Evolutionary conservation across 2,329 filamentous ascomycete genomes (phyloP).

Genomic region (Aspergillus intermedius): DNA sequence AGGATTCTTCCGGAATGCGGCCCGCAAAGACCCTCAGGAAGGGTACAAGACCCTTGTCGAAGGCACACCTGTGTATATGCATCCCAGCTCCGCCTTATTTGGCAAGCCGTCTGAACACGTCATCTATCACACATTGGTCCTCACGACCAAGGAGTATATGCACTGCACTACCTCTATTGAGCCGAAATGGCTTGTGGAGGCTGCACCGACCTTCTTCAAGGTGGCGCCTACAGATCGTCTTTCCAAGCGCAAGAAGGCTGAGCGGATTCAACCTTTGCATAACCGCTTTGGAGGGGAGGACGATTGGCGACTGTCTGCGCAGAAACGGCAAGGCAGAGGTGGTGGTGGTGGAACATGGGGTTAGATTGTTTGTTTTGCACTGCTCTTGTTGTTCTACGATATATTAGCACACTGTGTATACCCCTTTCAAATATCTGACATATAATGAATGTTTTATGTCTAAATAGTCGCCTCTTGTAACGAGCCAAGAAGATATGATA

Average conservation of each 20-base stretch:
- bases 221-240: slow-evolving; percentile 80
- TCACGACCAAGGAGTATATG: slow-evolving; percentile 87
- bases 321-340: slow-evolving; percentile 74
- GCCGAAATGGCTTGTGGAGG: slow-evolving; percentile 88
- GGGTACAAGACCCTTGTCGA: slow-evolving; percentile 97
- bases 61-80: slow-evolving; percentile 88
- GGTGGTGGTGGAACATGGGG: slow-evolving; percentile 92
- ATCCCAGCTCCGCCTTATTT: slow-evolving; percentile 85
- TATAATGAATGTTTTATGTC: too few relatives aligned
- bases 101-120: slow-evolving; percentile 96
- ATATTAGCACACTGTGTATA: not conserved
- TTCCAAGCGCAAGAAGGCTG: slow-evolving; percentile 86
- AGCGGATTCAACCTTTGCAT: slow-evolving; percentile 90
- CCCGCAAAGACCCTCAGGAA: slow-evolving; percentile 90
- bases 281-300: slow-evolving; percentile 89
- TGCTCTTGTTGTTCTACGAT: slow-evolving; percentile 3
- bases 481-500: too few relatives aligned
- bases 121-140: slow-evolving; percentile 64
- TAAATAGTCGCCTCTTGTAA: too few relatives aligned
- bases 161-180: slow-evolving; percentile 88
- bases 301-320: slow-evolving; percentile 88
- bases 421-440: not conserved
- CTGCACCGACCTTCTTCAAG: slow-evolving; percentile 98
- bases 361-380: slow-evolving; percentile 19
- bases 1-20: slow-evolving; percentile 92